These are phyloP conservation scores for Sphagnum fallax DNA, from an alignment of 228 moss, liverwort and hornwort species.

Conservation along the genomic window DNA sequence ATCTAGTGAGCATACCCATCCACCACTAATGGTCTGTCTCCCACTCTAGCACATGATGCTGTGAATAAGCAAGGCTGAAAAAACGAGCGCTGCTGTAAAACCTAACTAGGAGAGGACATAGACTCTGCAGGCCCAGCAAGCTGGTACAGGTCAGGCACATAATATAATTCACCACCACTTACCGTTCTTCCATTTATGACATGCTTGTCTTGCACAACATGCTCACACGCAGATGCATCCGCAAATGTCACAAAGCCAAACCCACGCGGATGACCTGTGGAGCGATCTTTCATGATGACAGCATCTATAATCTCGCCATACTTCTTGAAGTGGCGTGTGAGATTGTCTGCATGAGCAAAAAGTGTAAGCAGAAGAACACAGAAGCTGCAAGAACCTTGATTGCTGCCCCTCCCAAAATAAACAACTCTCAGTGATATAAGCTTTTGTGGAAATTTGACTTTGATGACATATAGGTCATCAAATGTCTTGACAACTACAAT, in stretches of 20 bases:
- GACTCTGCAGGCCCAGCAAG: too few species aligned
- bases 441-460: not conserved
- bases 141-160: too few species aligned
- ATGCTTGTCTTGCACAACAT: constrained; percentile 97
- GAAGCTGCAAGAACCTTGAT: not conserved
- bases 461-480: too few species aligned
- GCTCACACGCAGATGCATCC: constrained; percentile 80
- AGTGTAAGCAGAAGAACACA: not conserved
- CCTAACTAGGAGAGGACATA: too few species aligned
- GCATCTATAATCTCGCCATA: constrained; percentile 98
- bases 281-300: constrained; percentile 98
- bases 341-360: constrained; percentile 52
- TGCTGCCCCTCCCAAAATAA: not conserved
- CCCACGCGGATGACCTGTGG: constrained; percentile 94
- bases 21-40: constrained; percentile 30
- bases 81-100: too few species aligned
- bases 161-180: constrained; percentile 14
- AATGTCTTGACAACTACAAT: too few species aligned
- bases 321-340: constrained; percentile 98
- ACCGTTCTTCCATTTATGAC: constrained; percentile 99
- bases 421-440: not conserved
- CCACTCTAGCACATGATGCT: too few species aligned
- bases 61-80: too few species aligned
- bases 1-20: constrained; percentile 55
- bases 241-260: constrained; percentile 98